Base-by-base conservation (phyloP, 768 basidiomycete genomes). In the Aureoboletus auriporus region DNA sequence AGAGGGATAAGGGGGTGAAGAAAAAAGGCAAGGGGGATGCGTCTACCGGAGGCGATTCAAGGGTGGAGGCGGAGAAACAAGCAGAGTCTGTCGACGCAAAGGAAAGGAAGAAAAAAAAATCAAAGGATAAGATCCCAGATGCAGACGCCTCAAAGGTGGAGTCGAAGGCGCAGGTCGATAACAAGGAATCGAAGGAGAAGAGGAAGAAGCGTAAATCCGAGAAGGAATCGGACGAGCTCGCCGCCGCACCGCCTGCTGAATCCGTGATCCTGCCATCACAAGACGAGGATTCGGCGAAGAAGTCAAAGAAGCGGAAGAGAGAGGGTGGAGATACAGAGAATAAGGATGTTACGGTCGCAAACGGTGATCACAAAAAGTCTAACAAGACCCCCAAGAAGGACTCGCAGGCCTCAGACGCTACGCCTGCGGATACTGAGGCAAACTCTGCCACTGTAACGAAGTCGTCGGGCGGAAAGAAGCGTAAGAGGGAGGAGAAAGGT, bases 271-370 rank as follows among this genome's bases (percentile, higher is more conserved):
- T 39, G 30, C 20, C 39, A 11, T 35, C 3, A 38, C 57, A 54
- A 40, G 41, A 50, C 31, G 49, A 33, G 31, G 42, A 28, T 8
- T 39, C 54, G 33, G 47, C 40, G 29, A 56, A 52, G 27, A 61
- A 61, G 51, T 60, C 57, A 34, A 72, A 67, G 51, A 74, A 71
- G 53, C 69, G 69, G 43, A 70, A 64, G 52, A 64, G 60, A 57
- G 47, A 52, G 40, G 39, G 44, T 12, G 29, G 54, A 7, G 54
- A 52, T 6, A 39, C 8, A 5, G 55, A 43, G 9, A 51, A 50
- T 14, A 51, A 38, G 13, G 58, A 53, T 28, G 49, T 47, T 31
- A 33, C 20, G 17, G 50, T 46, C 11, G 44, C 16, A 7, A 37
- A 42, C 8, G 52, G 44, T 14, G 55, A 51, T 30, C 44, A 51